A percentile compares a stretch with the other conserved stretches of the same genome.
Evolutionary conservation across 345 rosid species (phyloP).

Genomic region (Salix dunnii): DNA sequence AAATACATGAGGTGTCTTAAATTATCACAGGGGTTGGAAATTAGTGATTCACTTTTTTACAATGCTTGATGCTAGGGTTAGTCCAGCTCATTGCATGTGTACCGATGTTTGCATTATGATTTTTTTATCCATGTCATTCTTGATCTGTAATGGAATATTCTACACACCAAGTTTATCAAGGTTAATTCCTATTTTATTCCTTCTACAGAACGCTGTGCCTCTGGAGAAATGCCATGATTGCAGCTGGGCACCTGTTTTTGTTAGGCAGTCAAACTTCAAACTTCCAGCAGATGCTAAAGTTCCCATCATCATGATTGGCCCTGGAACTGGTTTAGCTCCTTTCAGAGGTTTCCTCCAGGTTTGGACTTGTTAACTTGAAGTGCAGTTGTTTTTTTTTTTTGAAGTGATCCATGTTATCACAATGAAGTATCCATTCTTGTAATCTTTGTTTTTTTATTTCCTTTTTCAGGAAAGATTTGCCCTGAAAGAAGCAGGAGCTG

Average conservation of each 20-base stretch:
- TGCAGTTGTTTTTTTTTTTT: background rate
- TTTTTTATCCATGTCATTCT: background rate
- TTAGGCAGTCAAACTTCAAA: slow-evolving; percentile 88
- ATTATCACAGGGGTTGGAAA: background rate
- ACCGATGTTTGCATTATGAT: background rate
- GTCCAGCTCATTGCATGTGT: background rate
- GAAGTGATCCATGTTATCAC: background rate
- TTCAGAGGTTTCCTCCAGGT: slow-evolving; percentile 98
- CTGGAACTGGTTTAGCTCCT: slow-evolving; percentile 98
- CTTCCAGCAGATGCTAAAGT: slow-evolving; percentile 73
- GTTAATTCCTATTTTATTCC: background rate
- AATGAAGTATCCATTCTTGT: background rate
- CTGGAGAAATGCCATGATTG: slow-evolving; percentile 61
- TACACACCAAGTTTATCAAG: background rate
- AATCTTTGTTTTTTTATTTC: background rate
- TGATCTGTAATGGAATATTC: background rate
- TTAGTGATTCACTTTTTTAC: background rate
- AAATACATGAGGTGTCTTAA: background rate
- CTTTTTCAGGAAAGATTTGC: slow-evolving; percentile 71
- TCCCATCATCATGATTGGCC: slow-evolving; percentile 93
- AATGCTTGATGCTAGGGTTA: background rate
- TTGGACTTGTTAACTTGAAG: background rate
- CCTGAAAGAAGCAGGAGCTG: slow-evolving; percentile 64
- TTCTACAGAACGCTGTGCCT: slow-evolving; percentile 63
- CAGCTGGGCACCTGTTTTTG: slow-evolving; percentile 81